Evolutionary conservation across 2,329 filamentous ascomycete species (phyloP).

Genomic region (Dactylellina leptospora): DNA sequence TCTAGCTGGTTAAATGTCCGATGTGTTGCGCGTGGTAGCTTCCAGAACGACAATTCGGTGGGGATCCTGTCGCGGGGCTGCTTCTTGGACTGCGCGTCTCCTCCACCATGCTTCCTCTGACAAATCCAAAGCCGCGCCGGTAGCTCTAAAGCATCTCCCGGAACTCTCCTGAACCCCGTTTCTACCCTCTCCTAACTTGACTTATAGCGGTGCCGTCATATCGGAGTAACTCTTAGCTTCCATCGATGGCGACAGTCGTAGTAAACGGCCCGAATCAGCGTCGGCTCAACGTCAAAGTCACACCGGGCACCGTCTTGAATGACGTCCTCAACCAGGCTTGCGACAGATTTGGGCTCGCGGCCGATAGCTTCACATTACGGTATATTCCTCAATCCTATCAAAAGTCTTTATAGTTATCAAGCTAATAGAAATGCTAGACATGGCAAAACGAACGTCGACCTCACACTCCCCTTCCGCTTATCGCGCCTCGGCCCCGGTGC

Average conservation of each 20-base stretch:
- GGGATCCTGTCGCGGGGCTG: slow-evolving; percentile 42
- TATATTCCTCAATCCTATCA: neutral
- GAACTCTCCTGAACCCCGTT: neutral
- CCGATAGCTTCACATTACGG: slow-evolving; percentile 69
- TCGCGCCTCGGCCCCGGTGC: slow-evolving; percentile 84
- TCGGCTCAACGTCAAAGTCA: slow-evolving; percentile 82
- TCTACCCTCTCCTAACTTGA: neutral
- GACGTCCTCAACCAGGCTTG: slow-evolving; percentile 91
- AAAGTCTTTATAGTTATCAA: neutral
- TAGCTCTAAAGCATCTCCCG: neutral
- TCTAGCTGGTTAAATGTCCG: neutral
- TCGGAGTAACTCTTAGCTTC: neutral
- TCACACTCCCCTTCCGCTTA: slow-evolving; percentile 83
- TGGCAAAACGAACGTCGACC: slow-evolving; percentile 84
- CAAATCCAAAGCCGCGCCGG: slow-evolving; percentile 31
- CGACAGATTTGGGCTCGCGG: slow-evolving; percentile 76
- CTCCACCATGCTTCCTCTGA: slow-evolving; percentile 25
- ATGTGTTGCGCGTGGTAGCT: neutral
- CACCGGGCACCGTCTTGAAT: slow-evolving; percentile 78
- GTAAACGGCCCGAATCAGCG: slow-evolving; percentile 67
- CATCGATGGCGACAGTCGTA: slow-evolving; percentile 40
- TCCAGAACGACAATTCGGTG: slow-evolving; percentile 15
- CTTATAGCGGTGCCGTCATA: neutral
- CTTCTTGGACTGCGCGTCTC: neutral
- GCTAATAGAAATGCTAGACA: slow-evolving; percentile 64